Percentiles rank a stretch among this genome's conserved stretches.
phyloP scores from a whole-genome alignment of 2,329 filamentous ascomycete species.

The Xylariaceae sp. region DNA sequence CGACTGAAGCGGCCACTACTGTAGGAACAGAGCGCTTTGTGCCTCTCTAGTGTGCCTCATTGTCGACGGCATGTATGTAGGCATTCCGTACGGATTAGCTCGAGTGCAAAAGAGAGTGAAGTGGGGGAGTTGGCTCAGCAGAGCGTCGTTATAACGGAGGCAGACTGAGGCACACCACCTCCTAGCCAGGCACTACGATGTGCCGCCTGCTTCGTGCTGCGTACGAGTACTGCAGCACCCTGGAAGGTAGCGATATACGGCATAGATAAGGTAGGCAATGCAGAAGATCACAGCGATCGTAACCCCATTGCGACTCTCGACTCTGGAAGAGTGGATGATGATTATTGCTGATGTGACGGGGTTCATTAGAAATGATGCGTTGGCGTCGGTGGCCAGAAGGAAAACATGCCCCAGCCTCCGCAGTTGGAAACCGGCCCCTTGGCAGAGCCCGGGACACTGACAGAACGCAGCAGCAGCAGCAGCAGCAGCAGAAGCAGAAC shows the following conservation, averaged over 20 bases:
- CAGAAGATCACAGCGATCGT: conserved; percentile 14
- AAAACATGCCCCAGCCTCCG: conserved; percentile 12
- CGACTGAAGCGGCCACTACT: no score
- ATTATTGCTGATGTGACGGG: conserved; percentile 18
- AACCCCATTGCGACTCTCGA: neutral
- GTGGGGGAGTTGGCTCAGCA: no score
- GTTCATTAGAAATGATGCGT: conserved; percentile 15
- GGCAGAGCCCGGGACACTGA: neutral
- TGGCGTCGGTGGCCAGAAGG: conserved; percentile 17
- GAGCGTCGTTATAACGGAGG: no score
- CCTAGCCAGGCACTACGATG: no score
- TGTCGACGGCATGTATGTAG: no score
- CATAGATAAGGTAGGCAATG: conserved; percentile 5
- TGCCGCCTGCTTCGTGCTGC: no score
- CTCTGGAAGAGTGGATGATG: neutral
- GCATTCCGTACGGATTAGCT: no score
- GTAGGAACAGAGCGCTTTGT: no score
- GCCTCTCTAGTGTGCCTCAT: no score
- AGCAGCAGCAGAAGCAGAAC: no score
- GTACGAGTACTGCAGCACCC: neutral
- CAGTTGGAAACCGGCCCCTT: conserved; percentile 2
- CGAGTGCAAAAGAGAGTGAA: no score
- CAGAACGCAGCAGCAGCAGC: neutral
- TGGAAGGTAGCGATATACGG: neutral
- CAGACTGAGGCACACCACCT: no score